A percentile compares a stretch with the other conserved stretches of the same genome.
Evolutionary conservation across 805 yeast species (phyloP).

Genomic region (Brettanomyces bruxellensis): DNA sequence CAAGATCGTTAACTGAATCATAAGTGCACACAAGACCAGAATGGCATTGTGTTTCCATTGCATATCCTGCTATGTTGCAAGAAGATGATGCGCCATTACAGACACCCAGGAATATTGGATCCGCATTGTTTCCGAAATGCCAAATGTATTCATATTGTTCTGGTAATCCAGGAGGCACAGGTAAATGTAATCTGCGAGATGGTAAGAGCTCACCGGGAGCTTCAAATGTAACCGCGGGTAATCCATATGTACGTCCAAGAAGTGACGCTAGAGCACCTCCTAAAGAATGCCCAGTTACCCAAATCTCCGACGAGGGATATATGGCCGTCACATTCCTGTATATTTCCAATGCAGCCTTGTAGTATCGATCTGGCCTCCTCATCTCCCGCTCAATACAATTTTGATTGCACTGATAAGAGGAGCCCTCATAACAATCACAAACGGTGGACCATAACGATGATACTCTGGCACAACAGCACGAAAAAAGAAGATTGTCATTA

Average conservation of each 20-base stretch:
- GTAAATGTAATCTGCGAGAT: constrained; percentile 75
- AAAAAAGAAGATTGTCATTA: constrained; percentile 83
- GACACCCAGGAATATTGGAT: constrained; percentile 93
- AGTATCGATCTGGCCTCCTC: constrained; percentile 68
- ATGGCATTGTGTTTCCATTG: constrained; percentile 95
- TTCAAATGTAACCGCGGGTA: constrained; percentile 85
- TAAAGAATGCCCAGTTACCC: constrained; percentile 93
- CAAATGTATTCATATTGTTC: constrained; percentile 71
- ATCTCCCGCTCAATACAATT: constrained; percentile 75
- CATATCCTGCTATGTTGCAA: constrained; percentile 90
- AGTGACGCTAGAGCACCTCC: constrained; percentile 84
- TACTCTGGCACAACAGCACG: constrained; percentile 94
- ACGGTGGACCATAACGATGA: constrained; percentile 90
- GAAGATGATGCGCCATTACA: constrained; percentile 89
- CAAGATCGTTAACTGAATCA: constrained; percentile 80
- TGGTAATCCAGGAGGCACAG: constrained; percentile 88
- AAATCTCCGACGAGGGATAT: constrained; percentile 66
- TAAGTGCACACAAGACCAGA: constrained; percentile 81
- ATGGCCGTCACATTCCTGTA: constrained; percentile 58
- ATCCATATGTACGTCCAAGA: constrained; percentile 80
- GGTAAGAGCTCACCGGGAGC: constrained; percentile 91
- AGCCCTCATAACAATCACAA: constrained; percentile 81
- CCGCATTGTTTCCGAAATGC: constrained; percentile 97
- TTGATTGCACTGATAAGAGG: constrained; percentile 77
- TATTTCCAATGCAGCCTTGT: constrained; percentile 67